phyloP scores from a whole-genome alignment of 2,329 filamentous ascomycete genomes.

The Penicillium palitans region DNA sequence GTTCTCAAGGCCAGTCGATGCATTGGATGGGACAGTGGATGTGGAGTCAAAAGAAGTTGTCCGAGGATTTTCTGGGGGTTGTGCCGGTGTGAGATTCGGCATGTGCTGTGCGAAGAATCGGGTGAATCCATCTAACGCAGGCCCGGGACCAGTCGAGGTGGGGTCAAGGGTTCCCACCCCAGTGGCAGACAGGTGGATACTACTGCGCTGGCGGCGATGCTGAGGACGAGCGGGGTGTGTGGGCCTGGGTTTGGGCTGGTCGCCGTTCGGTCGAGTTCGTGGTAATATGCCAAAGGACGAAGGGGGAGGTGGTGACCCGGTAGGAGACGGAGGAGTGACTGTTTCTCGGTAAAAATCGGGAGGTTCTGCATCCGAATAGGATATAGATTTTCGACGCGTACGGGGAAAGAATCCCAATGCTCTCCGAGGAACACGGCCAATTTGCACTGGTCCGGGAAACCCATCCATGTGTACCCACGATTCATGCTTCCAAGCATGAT shows the following conservation, averaged over 20 bases:
- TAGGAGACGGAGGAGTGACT: constrained; percentile 29
- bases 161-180: constrained; percentile 82
- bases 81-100: constrained; percentile 69
- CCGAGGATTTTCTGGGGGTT: constrained; percentile 57
- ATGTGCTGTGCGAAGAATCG: constrained; percentile 80
- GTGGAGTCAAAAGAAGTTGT: constrained; percentile 39
- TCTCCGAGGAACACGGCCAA: constrained; percentile 77
- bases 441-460: constrained; percentile 71
- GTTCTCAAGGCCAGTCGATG: constrained; percentile 65
- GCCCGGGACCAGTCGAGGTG: constrained; percentile 56
- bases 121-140: constrained; percentile 80
- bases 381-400: constrained; percentile 75
- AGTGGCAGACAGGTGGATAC: constrained; percentile 71
- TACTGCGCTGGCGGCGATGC: constrained; percentile 43
- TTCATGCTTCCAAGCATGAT: constrained; percentile 78
- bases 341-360: constrained; percentile 35
- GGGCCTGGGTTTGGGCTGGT: constrained; percentile 34
- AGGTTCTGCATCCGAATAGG: constrained; percentile 61
- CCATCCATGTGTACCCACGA: constrained; percentile 83
- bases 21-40: constrained; percentile 34
- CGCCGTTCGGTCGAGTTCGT: constrained; percentile 31
- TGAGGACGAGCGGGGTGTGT: constrained; percentile 27
- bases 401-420: constrained; percentile 90
- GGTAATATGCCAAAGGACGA: constrained; percentile 30
- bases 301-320: constrained; percentile 30